Percentiles rank a stretch among this genome's conserved stretches.
phyloP scores from a whole-genome alignment of 176 grass and related monocot genomes.

The Zizania latifolia region DNA sequence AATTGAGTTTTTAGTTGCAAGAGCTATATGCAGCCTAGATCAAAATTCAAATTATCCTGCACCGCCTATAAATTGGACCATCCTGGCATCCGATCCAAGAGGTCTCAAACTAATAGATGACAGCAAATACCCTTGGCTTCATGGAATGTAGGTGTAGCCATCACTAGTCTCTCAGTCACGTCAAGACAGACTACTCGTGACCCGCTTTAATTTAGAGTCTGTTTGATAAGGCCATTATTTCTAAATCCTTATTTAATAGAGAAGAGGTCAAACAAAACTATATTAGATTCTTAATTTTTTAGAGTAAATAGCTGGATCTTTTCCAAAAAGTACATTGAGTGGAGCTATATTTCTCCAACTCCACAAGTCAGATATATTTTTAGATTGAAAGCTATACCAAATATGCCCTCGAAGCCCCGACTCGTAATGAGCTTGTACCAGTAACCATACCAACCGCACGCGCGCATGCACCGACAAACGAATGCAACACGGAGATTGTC shows the following conservation, averaged over 20 bases:
- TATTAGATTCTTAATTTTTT: no score
- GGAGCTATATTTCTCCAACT: no score
- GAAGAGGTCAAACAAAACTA: no score
- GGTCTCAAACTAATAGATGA: neutral
- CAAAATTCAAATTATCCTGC: neutral
- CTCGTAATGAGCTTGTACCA: no score
- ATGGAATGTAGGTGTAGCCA: neutral
- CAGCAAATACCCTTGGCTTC: neutral
- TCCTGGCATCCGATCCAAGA: fast-evolving
- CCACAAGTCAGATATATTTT: no score
- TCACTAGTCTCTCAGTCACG: fast-evolving
- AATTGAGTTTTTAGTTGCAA: neutral
- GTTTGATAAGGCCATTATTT: no score
- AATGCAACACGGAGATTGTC: neutral
- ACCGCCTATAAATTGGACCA: neutral
- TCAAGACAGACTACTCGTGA: neutral
- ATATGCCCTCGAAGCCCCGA: no score
- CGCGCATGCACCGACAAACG: no score
- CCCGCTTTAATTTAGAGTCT: neutral
- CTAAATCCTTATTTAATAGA: no score
- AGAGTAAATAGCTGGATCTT: no score
- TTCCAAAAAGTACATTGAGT: no score
- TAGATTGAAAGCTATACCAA: no score
- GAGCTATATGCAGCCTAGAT: neutral
- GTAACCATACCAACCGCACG: fast-evolving